Evolutionary conservation across 2,329 filamentous ascomycete genomes (phyloP).

Genomic region (Calonectria pteridis): DNA sequence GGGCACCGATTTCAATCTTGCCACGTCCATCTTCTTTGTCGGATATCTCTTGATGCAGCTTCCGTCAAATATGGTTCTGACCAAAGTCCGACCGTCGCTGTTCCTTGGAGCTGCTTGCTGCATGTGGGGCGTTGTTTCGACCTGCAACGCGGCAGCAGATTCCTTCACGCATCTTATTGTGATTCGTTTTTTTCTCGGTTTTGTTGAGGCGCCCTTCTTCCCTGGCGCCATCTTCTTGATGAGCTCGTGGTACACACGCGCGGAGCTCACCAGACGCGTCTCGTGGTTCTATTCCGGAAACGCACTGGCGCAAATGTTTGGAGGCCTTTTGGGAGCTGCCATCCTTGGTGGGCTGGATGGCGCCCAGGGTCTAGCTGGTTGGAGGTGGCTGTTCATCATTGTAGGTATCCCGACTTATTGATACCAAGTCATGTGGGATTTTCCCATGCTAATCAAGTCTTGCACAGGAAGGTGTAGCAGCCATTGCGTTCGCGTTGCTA

Average conservation of each 20-base stretch:
- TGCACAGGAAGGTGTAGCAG: constrained; percentile 53
- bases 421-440: too few species aligned
- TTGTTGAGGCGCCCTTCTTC: constrained; percentile 64
- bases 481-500: constrained; percentile 52
- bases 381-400: constrained; percentile 77
- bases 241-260: constrained; percentile 59
- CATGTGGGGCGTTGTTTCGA: constrained; percentile 55
- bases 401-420: constrained; percentile 32
- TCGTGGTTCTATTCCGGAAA: constrained; percentile 71
- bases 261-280: constrained; percentile 68
- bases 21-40: constrained; percentile 72
- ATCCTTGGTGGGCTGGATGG: constrained; percentile 60
- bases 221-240: constrained; percentile 62
- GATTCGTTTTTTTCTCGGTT: constrained; percentile 59
- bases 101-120: constrained; percentile 65
- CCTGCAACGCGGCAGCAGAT: constrained; percentile 60
- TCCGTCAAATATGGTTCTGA: constrained; percentile 70
- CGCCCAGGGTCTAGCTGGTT: constrained; percentile 67
- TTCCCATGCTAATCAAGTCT: background rate
- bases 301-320: constrained; percentile 64
- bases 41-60: constrained; percentile 73
- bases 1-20: constrained; percentile 69
- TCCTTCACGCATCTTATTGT: constrained; percentile 58
- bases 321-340: constrained; percentile 62
- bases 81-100: constrained; percentile 63